These are phyloP conservation scores for Nicotiana paniculata DNA, from an alignment of 257 asterid species.

Conservation along the genomic window DNA sequence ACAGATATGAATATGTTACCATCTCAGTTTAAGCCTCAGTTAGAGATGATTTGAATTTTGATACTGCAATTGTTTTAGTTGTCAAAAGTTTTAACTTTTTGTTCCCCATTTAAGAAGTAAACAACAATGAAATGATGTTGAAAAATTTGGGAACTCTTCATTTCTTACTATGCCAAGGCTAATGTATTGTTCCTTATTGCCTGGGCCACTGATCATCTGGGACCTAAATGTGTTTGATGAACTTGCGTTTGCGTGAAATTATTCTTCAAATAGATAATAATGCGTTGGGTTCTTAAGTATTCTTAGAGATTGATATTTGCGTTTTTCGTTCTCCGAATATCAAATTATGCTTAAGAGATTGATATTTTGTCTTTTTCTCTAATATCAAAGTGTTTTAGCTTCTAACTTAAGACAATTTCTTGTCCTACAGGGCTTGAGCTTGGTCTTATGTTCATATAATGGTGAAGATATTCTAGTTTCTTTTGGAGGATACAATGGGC, in stretches of 20 bases:
- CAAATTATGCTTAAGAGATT: too few relatives aligned
- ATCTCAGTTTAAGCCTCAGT: too few relatives aligned
- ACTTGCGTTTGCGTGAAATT: not conserved
- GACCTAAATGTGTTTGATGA: not conserved
- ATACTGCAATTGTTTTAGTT: too few relatives aligned
- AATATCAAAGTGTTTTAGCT: too few relatives aligned
- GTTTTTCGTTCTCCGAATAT: too few relatives aligned
- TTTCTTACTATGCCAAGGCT: not conserved
- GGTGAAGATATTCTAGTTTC: slow-evolving; percentile 91
- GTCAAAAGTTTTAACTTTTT: too few relatives aligned
- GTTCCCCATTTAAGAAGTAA: not conserved
- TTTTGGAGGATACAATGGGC: slow-evolving; percentile 97
- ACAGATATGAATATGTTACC: too few relatives aligned
- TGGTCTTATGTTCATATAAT: slow-evolving; percentile 68
- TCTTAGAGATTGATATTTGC: too few relatives aligned
- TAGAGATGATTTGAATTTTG: too few relatives aligned
- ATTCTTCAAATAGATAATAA: not conserved
- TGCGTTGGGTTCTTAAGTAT: not conserved
- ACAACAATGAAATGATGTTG: not conserved
- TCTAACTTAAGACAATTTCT: not conserved
- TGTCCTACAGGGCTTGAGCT: slow-evolving; percentile 66
- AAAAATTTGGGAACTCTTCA: not conserved
- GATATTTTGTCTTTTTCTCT: too few relatives aligned
- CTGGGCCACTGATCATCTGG: not conserved
- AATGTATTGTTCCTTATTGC: not conserved